Conservation (phyloP, 441 rosid species). For the Pelargonium fulgidum region DNA sequence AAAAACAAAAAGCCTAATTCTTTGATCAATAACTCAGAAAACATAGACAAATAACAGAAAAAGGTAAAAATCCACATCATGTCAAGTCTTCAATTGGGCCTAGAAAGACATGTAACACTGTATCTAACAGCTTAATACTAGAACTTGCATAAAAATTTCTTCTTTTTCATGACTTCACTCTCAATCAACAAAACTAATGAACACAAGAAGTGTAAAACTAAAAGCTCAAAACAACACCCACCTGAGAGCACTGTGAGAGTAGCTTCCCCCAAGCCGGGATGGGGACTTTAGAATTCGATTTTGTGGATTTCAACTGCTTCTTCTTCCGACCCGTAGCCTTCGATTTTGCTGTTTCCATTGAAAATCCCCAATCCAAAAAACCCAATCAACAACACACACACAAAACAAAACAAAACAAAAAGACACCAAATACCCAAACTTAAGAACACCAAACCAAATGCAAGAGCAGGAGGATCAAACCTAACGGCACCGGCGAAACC, state of each 20-base stretch:
- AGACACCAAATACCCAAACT: neutral
- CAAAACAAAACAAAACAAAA: constrained; percentile 11
- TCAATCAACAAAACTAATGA: neutral
- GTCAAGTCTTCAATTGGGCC: neutral
- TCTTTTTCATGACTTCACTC: neutral
- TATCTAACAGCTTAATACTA: neutral
- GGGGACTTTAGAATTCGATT: constrained; percentile 34
- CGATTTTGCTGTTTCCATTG: constrained; percentile 47
- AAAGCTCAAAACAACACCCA: constrained; percentile 21
- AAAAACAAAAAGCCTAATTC: neutral
- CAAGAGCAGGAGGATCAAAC: constrained; percentile 36
- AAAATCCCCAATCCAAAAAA: constrained; percentile 14
- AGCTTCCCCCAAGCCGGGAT: constrained; percentile 73
- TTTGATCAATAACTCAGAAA: neutral
- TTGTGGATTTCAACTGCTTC: constrained; percentile 36
- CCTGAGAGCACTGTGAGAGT: constrained; percentile 84
- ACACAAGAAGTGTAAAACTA: constrained; percentile 5
- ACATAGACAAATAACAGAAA: neutral
- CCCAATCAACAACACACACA: constrained; percentile 19
- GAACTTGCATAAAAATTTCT: neutral
- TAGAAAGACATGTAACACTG: neutral
- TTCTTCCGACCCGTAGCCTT: constrained; percentile 49
- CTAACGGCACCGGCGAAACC: constrained; percentile 46
- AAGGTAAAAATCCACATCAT: neutral
- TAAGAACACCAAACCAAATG: constrained; percentile 13